These are phyloP conservation scores for Penicillium glabrum DNA, from an alignment of 2,329 filamentous ascomycete species.

Conservation along the genomic window DNA sequence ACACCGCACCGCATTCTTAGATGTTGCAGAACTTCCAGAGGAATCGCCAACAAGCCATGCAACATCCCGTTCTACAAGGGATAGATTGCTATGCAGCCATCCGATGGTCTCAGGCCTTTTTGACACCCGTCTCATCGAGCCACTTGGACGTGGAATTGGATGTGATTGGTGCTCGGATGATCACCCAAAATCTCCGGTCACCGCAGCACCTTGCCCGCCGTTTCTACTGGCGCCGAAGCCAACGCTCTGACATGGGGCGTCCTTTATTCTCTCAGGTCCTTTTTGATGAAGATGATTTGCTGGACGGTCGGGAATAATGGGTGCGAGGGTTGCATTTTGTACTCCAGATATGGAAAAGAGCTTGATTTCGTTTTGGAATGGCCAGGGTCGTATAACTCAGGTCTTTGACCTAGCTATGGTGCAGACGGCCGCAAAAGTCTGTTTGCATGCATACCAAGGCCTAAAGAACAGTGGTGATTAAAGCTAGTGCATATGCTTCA, in stretches of 20 bases:
- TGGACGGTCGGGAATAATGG: background rate
- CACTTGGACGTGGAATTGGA: slow-evolving; percentile 6
- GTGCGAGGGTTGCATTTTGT: background rate
- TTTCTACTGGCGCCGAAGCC: slow-evolving; percentile 14
- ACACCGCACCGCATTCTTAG: slow-evolving; percentile 12
- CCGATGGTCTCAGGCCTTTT: slow-evolving; percentile 30
- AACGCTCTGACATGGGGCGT: background rate
- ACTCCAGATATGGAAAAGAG: background rate
- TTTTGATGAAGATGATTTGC: background rate
- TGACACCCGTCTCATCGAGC: slow-evolving; percentile 25
- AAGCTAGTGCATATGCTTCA: slow-evolving; percentile 2
- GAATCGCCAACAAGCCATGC: slow-evolving; percentile 26
- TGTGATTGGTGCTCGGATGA: slow-evolving; percentile 24
- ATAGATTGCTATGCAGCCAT: slow-evolving; percentile 27
- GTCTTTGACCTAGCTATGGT: background rate
- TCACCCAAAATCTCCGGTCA: slow-evolving; percentile 25
- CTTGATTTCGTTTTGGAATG: background rate
- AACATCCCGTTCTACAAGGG: slow-evolving; percentile 29
- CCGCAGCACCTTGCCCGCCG: slow-evolving; percentile 11
- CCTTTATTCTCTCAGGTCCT: background rate
- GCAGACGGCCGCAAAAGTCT: slow-evolving; percentile 22
- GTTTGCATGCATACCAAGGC: slow-evolving; percentile 27
- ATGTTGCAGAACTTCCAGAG: slow-evolving; percentile 10
- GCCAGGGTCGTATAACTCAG: background rate
- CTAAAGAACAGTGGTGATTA: slow-evolving; percentile 6